phyloP scores from a whole-genome alignment of 257 asterid genomes.

The Lycium barbarum region DNA sequence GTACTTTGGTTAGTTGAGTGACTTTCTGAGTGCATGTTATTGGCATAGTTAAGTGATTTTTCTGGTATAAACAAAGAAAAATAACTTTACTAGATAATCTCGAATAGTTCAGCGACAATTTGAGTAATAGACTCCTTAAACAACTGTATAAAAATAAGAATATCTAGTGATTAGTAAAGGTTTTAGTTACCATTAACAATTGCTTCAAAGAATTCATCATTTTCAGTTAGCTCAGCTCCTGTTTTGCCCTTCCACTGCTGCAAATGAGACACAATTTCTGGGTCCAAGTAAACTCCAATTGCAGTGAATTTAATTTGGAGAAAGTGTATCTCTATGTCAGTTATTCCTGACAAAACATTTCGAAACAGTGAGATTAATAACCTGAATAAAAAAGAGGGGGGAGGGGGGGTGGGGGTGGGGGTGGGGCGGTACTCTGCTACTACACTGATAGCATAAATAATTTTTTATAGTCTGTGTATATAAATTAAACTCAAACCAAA shows the following conservation, averaged over 20 bases:
- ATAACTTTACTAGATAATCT: too few species aligned
- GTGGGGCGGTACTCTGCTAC: not conserved
- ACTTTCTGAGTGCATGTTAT: too few species aligned
- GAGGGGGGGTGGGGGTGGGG: too few species aligned
- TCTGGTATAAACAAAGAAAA: too few species aligned
- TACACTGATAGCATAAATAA: not conserved
- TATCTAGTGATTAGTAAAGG: not conserved
- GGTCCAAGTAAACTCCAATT: conserved; percentile 89
- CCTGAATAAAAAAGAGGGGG: not conserved
- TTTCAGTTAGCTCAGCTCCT: conserved; percentile 55
- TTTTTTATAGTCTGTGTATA: not conserved
- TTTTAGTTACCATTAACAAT: conserved; percentile 55
- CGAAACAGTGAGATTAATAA: not conserved
- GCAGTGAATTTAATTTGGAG: conserved; percentile 97
- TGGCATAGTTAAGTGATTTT: too few species aligned
- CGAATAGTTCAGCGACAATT: too few species aligned
- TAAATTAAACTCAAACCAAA: not conserved
- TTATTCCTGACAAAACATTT: conserved; percentile 58
- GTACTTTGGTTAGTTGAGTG: too few species aligned
- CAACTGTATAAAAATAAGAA: not conserved
- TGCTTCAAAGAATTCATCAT: conserved; percentile 69
- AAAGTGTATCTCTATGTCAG: conserved; percentile 92
- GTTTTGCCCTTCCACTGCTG: conserved; percentile 77
- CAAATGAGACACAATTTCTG: conserved; percentile 61
- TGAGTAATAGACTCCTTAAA: not conserved